phyloP scores from a whole-genome alignment of 1,284 basidiomycete species.

The Microbotryum intermedium region DNA sequence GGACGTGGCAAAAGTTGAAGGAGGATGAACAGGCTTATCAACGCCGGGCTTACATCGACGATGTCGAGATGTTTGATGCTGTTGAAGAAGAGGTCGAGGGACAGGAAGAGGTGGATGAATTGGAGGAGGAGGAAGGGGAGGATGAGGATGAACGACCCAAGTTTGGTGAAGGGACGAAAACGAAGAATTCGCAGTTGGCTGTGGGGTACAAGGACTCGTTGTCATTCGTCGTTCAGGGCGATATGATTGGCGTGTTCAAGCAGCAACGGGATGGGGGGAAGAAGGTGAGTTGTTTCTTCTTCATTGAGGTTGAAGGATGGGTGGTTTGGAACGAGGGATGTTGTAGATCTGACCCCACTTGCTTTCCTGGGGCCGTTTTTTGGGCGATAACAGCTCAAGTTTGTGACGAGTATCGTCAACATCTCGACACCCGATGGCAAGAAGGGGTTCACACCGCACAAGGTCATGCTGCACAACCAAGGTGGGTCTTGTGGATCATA shows the following conservation, averaged over 20 bases:
- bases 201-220: constrained; percentile 79
- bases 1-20: constrained; percentile 39
- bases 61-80: constrained; percentile 74
- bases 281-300: constrained; percentile 27
- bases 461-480: constrained; percentile 96
- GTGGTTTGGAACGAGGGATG: not conserved
- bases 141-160: constrained; percentile 45
- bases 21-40: not conserved
- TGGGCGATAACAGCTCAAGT: constrained; percentile 64
- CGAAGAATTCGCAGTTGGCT: constrained; percentile 82
- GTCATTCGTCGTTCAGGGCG: constrained; percentile 90
- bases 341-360: too few species aligned
- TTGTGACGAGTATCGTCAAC: constrained; percentile 79
- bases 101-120: constrained; percentile 18
- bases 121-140: constrained; percentile 61
- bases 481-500: constrained; percentile 4
- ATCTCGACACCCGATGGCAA: constrained; percentile 66
- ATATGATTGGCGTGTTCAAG: constrained; percentile 95
- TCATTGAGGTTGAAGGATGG: too few species aligned
- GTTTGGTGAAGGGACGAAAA: constrained; percentile 30
- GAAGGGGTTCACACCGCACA: constrained; percentile 65
- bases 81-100: constrained; percentile 49
- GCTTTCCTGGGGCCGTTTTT: too few species aligned
- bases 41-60: constrained; percentile 47
- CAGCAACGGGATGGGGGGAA: constrained; percentile 50